Evolutionary conservation across 352 stramenopile genomes (phyloP).

Genomic region (Pilasporangium apinafurcum): DNA sequence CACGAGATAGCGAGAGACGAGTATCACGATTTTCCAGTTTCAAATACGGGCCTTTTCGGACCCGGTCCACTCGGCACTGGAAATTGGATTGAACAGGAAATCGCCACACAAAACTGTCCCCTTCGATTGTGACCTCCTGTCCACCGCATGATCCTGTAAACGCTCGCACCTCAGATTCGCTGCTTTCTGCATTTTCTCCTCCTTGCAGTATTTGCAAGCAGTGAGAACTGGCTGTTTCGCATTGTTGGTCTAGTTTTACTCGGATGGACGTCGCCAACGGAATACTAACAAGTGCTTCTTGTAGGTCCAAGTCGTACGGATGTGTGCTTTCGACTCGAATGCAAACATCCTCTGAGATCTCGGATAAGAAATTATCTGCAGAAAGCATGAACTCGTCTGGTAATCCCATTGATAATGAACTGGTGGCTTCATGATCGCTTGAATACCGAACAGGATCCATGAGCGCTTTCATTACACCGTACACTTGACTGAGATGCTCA

Average conservation of each 20-base stretch:
- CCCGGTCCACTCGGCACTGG: slow-evolving; percentile 79
- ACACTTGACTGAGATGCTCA: slow-evolving; percentile 80
- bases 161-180: slow-evolving; percentile 75
- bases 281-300: slow-evolving; percentile 76
- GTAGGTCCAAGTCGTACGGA: slow-evolving; percentile 76
- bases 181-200: slow-evolving; percentile 32
- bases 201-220: slow-evolving; percentile 85
- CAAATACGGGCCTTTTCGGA: slow-evolving; percentile 81
- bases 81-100: slow-evolving; percentile 88
- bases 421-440: background rate
- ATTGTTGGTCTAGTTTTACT: slow-evolving; percentile 67
- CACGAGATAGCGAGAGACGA: slow-evolving; percentile 66
- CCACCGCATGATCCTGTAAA: slow-evolving; percentile 79
- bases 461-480: slow-evolving; percentile 78
- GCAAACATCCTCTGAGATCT: slow-evolving; percentile 81
- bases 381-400: slow-evolving; percentile 86
- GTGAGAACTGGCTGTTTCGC: slow-evolving; percentile 80
- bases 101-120: slow-evolving; percentile 82
- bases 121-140: slow-evolving; percentile 83
- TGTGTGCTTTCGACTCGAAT: slow-evolving; percentile 73
- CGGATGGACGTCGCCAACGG: slow-evolving; percentile 80
- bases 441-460: slow-evolving; percentile 42
- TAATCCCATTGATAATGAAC: slow-evolving; percentile 13
- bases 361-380: slow-evolving; percentile 82
- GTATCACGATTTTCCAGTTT: slow-evolving; percentile 88